Conservation (phyloP, 192 early-diverging fungal genomes). For the Podila epicladia region DNA sequence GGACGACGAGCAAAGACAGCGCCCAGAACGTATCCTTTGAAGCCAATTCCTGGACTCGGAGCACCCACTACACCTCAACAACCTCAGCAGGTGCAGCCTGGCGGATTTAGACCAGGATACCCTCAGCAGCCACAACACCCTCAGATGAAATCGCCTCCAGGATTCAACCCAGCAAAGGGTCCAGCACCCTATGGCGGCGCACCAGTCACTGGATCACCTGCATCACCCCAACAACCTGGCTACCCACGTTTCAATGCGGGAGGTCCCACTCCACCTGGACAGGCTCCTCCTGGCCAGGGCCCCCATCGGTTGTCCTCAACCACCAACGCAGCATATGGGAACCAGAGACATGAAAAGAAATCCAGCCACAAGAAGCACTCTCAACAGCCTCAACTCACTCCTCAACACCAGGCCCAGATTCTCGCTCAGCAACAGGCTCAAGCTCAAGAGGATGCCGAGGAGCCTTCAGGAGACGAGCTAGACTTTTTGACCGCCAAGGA, state of each 20-base stretch:
- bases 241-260: conserved; percentile 1
- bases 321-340: conserved; percentile 24
- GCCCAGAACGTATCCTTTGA: conserved; percentile 35
- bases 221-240: conserved; percentile 31
- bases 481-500: conserved; percentile 67
- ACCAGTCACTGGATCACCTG: conserved; percentile 15
- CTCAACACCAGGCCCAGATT: conserved; percentile 34
- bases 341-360: conserved; percentile 41
- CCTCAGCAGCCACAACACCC: conserved; percentile 17
- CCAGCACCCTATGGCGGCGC: conserved; percentile 11
- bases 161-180: conserved; percentile 18
- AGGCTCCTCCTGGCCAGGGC: conserved; percentile 6
- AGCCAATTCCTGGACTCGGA: conserved; percentile 23
- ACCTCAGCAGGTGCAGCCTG: conserved; percentile 6
- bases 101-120: not conserved
- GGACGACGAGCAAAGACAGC: conserved; percentile 41
- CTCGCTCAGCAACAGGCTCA: conserved; percentile 35
- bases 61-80: not conserved
- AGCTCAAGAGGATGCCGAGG: conserved; percentile 62
- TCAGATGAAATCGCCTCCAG: conserved; percentile 13
- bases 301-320: conserved; percentile 31
- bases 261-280: conserved; percentile 3
- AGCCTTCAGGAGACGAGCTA: conserved; percentile 69
- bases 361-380: conserved; percentile 45
- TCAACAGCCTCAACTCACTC: conserved; percentile 35